A percentile compares a stretch with the other conserved stretches of the same genome.
Conservation (phyloP, 2,329 filamentous ascomycete species). For the Neonectria magnoliae region DNA sequence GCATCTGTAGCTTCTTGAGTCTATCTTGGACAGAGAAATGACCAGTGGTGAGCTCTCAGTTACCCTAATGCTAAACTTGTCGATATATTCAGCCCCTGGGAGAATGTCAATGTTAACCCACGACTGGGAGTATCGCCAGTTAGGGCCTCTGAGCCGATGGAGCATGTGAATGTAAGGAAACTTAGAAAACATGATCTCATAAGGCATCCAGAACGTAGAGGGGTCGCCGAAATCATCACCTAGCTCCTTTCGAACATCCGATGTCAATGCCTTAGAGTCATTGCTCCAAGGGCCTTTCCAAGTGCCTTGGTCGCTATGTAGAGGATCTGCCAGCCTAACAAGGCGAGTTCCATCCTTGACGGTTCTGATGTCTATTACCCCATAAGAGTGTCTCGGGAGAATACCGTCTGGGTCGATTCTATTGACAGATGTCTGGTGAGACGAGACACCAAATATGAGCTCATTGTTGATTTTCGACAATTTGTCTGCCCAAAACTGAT, state of each 20-base stretch:
- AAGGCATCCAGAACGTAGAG: slow-evolving; percentile 70
- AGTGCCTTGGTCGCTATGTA: slow-evolving; percentile 54
- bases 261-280: slow-evolving; percentile 67
- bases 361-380: too few relatives aligned
- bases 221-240: slow-evolving; percentile 66
- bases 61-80: slow-evolving; percentile 66
- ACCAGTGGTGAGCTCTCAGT: slow-evolving; percentile 65
- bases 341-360: too few relatives aligned
- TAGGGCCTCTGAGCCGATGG: slow-evolving; percentile 63
- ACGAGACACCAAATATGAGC: slow-evolving; percentile 67
- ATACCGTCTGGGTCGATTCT: too few relatives aligned
- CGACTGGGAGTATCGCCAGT: slow-evolving; percentile 65
- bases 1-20: too few relatives aligned
- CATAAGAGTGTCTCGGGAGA: too few relatives aligned
- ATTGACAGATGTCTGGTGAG: too few relatives aligned
- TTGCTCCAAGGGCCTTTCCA: slow-evolving; percentile 68
- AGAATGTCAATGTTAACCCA: slow-evolving; percentile 69
- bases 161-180: slow-evolving; percentile 69
- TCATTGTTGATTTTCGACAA: slow-evolving; percentile 81
- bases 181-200: slow-evolving; percentile 67
- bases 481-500: slow-evolving; percentile 83
- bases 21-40: too few relatives aligned
- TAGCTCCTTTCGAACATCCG: slow-evolving; percentile 63
- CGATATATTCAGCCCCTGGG: slow-evolving; percentile 67
- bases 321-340: too few relatives aligned